phyloP scores from a whole-genome alignment of 164 flowering plant species.

The Chloranthus sessilifolius region DNA sequence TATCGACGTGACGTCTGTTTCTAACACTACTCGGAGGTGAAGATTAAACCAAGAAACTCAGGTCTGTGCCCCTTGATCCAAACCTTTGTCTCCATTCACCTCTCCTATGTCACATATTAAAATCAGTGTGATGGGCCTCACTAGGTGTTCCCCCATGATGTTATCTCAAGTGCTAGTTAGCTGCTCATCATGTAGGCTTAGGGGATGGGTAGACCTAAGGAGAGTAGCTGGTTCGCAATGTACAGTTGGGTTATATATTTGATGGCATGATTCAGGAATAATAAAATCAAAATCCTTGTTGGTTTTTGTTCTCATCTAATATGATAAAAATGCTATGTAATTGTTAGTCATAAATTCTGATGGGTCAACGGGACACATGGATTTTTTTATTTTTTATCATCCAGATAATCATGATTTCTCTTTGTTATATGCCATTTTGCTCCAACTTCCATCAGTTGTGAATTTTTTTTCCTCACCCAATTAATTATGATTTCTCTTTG shows the following conservation, averaged over 20 bases:
- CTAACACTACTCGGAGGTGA: slow-evolving; percentile 4
- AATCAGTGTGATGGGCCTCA: not conserved
- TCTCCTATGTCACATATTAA: not conserved
- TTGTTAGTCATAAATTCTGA: too few relatives aligned
- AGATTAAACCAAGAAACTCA: not conserved
- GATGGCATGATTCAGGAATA: slow-evolving; percentile 7
- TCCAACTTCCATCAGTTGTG: too few relatives aligned
- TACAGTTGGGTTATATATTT: slow-evolving; percentile 6
- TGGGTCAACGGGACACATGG: too few relatives aligned
- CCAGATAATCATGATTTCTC: too few relatives aligned
- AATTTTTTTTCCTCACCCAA: too few relatives aligned
- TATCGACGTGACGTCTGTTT: slow-evolving; percentile 1
- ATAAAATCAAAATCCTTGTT: not conserved
- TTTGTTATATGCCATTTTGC: too few relatives aligned
- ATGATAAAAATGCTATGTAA: too few relatives aligned
- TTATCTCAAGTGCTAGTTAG: not conserved
- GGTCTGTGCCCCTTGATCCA: not conserved
- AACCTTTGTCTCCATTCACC: not conserved
- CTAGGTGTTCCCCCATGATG: not conserved
- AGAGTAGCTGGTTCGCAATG: slow-evolving; percentile 2
- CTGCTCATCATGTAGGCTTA: not conserved
- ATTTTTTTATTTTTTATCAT: too few relatives aligned
- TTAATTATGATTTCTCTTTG: too few relatives aligned
- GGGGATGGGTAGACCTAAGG: not conserved
- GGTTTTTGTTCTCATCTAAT: too few relatives aligned